Percentiles rank a stretch among this genome's conserved stretches.
These are phyloP conservation scores for Trichoderma koningii DNA, from an alignment of 2,329 filamentous ascomycete genomes.

Conservation along the genomic window DNA sequence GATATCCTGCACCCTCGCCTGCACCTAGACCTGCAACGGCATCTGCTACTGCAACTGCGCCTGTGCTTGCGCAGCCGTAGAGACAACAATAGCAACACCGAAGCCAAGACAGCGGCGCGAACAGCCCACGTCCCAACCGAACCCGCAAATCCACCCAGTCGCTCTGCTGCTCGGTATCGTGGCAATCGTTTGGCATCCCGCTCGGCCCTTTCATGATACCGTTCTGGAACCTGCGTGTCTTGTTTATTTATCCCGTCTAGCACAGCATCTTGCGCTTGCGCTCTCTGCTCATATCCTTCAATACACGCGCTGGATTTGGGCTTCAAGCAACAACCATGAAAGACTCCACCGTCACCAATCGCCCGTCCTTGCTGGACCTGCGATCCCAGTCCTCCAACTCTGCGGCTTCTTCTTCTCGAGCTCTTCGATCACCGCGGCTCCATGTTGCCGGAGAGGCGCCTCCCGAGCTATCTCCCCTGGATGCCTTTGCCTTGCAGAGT, in stretches of 20 bases:
- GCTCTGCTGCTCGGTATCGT: constrained; percentile 2
- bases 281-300: constrained; percentile 12
- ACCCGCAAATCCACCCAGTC: neutral
- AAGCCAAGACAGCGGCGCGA: neutral
- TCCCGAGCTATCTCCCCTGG: constrained; percentile 87
- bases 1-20: constrained; percentile 8
- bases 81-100: constrained; percentile 2
- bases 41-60: constrained; percentile 2
- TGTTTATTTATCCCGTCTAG: constrained; percentile 24
- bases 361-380: constrained; percentile 62
- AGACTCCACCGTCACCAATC: constrained; percentile 50
- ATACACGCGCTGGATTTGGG: constrained; percentile 17
- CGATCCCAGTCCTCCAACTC: constrained; percentile 60
- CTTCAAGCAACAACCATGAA: constrained; percentile 11
- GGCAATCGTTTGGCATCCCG: constrained; percentile 1
- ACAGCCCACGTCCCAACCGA: neutral
- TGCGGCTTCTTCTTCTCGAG: constrained; percentile 48
- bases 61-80: constrained; percentile 3
- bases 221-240: constrained; percentile 6
- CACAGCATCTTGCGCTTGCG: constrained; percentile 23
- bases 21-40: neutral
- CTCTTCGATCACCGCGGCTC: constrained; percentile 71
- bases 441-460: constrained; percentile 80
- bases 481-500: constrained; percentile 92
- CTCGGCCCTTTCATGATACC: constrained; percentile 18